Conservation (phyloP, 2,329 filamentous ascomycete genomes). For the Diaporthe ampelina region DNA sequence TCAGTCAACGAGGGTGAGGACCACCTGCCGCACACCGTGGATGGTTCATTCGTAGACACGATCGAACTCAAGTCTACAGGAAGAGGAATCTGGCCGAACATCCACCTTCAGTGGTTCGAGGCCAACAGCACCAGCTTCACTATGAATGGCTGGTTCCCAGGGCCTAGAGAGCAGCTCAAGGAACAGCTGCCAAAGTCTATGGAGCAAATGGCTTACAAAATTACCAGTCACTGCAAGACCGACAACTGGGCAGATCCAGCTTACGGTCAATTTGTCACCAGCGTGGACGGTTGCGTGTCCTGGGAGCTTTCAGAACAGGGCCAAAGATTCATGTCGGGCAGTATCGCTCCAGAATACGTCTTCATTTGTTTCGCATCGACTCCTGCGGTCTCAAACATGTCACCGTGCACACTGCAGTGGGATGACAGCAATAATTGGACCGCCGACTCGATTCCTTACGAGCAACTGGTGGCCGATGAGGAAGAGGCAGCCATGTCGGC, state of each 20-base stretch:
- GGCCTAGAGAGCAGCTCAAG: constrained; percentile 52
- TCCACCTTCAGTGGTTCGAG: constrained; percentile 52
- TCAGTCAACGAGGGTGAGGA: constrained; percentile 23
- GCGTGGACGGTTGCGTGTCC: constrained; percentile 57
- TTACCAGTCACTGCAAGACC: constrained; percentile 42
- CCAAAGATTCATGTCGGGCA: constrained; percentile 50
- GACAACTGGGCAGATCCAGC: constrained; percentile 47
- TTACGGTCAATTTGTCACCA: constrained; percentile 48
- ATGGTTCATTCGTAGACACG: constrained; percentile 6
- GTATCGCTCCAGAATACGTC: constrained; percentile 53
- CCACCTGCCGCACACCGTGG: background rate
- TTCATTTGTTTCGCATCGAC: constrained; percentile 56
- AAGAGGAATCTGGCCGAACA: constrained; percentile 36
- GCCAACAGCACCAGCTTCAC: constrained; percentile 55
- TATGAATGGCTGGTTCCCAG: constrained; percentile 60
- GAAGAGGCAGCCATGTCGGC: constrained; percentile 43
- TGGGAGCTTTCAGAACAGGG: constrained; percentile 61
- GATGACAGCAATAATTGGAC: constrained; percentile 56
- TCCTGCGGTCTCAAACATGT: constrained; percentile 44
- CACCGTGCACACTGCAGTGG: constrained; percentile 53
- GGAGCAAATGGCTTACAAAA: constrained; percentile 51
- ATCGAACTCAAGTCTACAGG: constrained; percentile 28
- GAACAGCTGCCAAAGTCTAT: constrained; percentile 50
- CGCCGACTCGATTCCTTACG: constrained; percentile 58
- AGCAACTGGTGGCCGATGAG: constrained; percentile 52